Conservation (phyloP, 345 rosid species). For the Hypericum perforatum region DNA sequence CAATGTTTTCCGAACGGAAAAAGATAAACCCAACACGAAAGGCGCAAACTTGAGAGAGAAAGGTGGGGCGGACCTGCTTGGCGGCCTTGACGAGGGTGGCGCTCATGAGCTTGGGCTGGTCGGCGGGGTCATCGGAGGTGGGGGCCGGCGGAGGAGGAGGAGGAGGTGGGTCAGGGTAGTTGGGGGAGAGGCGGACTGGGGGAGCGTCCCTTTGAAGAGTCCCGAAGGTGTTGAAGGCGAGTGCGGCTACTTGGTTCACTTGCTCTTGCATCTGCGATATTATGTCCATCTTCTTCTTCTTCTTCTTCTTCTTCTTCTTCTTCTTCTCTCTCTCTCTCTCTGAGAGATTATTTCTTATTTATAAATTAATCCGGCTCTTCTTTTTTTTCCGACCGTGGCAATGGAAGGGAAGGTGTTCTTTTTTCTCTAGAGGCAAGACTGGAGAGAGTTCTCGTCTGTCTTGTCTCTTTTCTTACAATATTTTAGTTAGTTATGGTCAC, state of each 20-base stretch:
- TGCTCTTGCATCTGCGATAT: conserved; percentile 95
- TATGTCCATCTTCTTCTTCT: conserved; percentile 51
- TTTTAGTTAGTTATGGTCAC: too few species aligned
- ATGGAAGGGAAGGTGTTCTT: too few species aligned
- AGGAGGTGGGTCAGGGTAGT: conserved; percentile 61
- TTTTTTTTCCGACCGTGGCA: too few species aligned
- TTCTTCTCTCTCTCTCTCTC: not conserved
- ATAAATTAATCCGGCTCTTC: too few species aligned
- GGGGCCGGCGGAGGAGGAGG: conserved; percentile 24
- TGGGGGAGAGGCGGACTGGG: conserved; percentile 65
- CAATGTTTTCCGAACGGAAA: too few species aligned
- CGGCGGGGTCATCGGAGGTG: conserved; percentile 45
- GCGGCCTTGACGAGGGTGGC: conserved; percentile 84
- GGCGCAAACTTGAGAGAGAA: not conserved
- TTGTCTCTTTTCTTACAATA: too few species aligned
- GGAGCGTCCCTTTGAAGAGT: conserved; percentile 78
- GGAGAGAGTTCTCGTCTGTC: too few species aligned
- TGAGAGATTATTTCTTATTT: too few species aligned
- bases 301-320: not conserved
- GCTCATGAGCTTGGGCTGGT: conserved; percentile 76
- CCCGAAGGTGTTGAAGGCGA: conserved; percentile 78
- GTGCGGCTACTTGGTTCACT: conserved; percentile 57
- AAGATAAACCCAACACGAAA: not conserved
- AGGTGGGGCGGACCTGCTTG: conserved; percentile 45
- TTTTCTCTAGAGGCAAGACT: too few species aligned